Evolutionary conservation across 2,329 filamentous ascomycete species (phyloP), one percentile per base, ranked within the genome.

Genomic region (Tolypocladium capitatum): DNA sequence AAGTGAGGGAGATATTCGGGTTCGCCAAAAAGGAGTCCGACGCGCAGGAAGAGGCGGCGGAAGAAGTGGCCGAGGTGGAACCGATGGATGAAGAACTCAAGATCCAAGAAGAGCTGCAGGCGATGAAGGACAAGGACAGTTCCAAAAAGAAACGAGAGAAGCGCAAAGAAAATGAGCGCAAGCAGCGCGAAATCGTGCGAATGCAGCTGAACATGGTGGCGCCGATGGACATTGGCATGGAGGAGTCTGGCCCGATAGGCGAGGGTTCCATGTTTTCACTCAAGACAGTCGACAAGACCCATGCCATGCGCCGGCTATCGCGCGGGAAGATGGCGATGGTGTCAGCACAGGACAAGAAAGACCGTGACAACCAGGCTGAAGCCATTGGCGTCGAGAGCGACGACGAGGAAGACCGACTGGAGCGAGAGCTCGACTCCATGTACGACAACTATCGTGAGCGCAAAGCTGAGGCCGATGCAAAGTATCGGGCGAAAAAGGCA

Each of bases 191-290:
- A 54, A 88, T 97, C 51, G 75, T 94, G n/a, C 82, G 92, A 32
- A 84, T 98, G 84, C 92, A 98, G 66, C 81, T 98, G 71, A 84
- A 96, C 68, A 98, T 98, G 92, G 84, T 83, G 2, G 86, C 89
- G 1, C 92, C 92, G 8, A 92, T 88, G 74, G 92, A 98, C 54
- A 95, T 98, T 53, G 92, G 92, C 59, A 78, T 94, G 69, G 92
- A 95, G 61, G 88, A 92, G 65, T 69, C 78, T 24, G 87, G 87
- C 0, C 85, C 86, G 0, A 72, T 78, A 45, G 90, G 87, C 24
- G 82, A 88, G 38, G 86, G 88, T 42, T 74, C 86, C 28, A 92
- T 95, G 72, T 98, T 98, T 63, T 80, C 80, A 3, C 74, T 97
- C 43, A 94, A 89, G 64, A 71, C 80, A 9, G 76, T 94, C 41